Conservation (phyloP, 179 eudicot genomes). For the Amaranthus tricolor region DNA sequence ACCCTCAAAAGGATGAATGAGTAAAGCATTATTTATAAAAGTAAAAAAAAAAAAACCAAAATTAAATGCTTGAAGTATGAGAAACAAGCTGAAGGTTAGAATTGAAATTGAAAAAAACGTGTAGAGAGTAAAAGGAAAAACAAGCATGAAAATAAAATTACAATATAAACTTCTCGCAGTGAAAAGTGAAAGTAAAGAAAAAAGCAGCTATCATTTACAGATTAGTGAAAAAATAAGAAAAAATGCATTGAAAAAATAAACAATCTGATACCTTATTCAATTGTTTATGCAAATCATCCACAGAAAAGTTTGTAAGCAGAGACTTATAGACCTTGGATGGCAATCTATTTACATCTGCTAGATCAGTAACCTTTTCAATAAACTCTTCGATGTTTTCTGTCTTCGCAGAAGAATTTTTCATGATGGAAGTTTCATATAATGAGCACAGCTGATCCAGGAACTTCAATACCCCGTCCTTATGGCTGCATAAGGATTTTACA, state of each 20-base stretch:
- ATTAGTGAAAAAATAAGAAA: background rate
- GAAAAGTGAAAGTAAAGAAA: background rate
- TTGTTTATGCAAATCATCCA: conserved; percentile 44
- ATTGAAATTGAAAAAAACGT: background rate
- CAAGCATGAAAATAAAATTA: conserved; percentile 1
- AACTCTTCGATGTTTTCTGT: conserved; percentile 47
- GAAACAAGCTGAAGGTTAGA: background rate
- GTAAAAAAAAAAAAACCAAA: background rate
- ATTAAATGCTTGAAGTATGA: background rate
- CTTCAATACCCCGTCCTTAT: conserved; percentile 65
- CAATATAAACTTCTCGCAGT: background rate
- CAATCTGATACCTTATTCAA: conserved; percentile 57
- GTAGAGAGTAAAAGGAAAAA: background rate
- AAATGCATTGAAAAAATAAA: background rate
- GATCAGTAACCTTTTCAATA: conserved; percentile 53
- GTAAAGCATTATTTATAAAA: background rate
- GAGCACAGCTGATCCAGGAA: conserved; percentile 81
- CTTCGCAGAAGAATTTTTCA: conserved; percentile 40
- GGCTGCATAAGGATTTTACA: conserved; percentile 47
- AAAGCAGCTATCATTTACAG: background rate
- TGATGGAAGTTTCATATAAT: conserved; percentile 51
- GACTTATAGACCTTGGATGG: conserved; percentile 53
- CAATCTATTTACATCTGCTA: conserved; percentile 58
- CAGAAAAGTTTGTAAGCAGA: conserved; percentile 48
- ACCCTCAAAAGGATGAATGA: background rate